A percentile compares a stretch with the other conserved stretches of the same genome.
Conservation (phyloP, 164 flowering plant species). For the Magnolia changhungtana region DNA sequence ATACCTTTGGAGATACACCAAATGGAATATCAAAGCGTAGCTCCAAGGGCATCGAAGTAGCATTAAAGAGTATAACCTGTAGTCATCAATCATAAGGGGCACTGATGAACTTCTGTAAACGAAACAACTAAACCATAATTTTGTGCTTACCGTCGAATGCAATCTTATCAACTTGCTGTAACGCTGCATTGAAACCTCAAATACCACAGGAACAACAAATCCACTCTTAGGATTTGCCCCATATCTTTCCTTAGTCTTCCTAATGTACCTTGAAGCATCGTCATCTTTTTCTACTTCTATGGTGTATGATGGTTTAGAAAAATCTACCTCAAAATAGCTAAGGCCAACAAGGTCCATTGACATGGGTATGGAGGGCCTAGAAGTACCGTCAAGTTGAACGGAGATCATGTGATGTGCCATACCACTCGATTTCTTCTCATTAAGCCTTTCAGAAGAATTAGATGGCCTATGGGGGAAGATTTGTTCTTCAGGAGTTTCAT, state of each 20-base stretch:
- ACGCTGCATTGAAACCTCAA: slow-evolving; percentile 82
- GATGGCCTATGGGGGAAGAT: slow-evolving; percentile 39
- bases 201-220: slow-evolving; percentile 81
- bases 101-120: slow-evolving; percentile 1
- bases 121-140: background rate
- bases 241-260: slow-evolving; percentile 24
- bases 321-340: slow-evolving; percentile 81
- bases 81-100: slow-evolving; percentile 11
- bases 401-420: slow-evolving; percentile 63
- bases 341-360: slow-evolving; percentile 96
- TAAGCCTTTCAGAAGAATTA: slow-evolving; percentile 60
- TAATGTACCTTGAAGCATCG: slow-evolving; percentile 19
- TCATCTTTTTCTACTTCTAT: slow-evolving; percentile 14
- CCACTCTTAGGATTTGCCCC: slow-evolving; percentile 28
- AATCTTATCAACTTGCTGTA: slow-evolving; percentile 74
- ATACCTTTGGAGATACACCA: slow-evolving; percentile 90
- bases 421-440: slow-evolving; percentile 51
- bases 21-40: slow-evolving; percentile 95
- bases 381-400: slow-evolving; percentile 80
- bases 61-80: slow-evolving; percentile 78
- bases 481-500: slow-evolving; percentile 63
- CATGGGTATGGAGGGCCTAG: slow-evolving; percentile 61
- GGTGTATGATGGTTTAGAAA: slow-evolving; percentile 49
- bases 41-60: slow-evolving; percentile 75
- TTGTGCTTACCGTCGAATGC: slow-evolving; percentile 74